These are phyloP conservation scores for Vachellia pachyceras DNA, from an alignment of 306 rosid genomes.

Conservation along the genomic window DNA sequence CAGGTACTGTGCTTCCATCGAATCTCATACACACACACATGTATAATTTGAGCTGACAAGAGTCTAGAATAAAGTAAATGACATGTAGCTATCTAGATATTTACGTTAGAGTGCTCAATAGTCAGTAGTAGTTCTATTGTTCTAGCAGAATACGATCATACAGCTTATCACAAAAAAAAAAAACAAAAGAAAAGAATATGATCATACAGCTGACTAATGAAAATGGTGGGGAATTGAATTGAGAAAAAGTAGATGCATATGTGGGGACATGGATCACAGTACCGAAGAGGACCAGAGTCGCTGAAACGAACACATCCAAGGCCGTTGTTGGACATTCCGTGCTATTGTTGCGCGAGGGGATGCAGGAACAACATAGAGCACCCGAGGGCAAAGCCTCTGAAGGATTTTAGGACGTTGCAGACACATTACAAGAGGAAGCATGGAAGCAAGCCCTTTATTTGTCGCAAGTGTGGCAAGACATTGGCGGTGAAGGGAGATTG, in stretches of 20 bases:
- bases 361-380: slow-evolving; percentile 81
- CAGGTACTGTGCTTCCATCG: slow-evolving; percentile 50
- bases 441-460: slow-evolving; percentile 63
- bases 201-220: not conserved
- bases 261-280: slow-evolving; percentile 90
- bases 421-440: slow-evolving; percentile 81
- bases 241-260: slow-evolving; percentile 66
- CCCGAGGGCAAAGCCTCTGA: slow-evolving; percentile 21
- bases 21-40: too few relatives aligned
- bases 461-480: slow-evolving; percentile 70
- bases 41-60: not conserved
- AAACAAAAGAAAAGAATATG: too few relatives aligned
- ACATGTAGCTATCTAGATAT: not conserved
- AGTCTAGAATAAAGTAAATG: not conserved
- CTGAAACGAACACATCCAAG: slow-evolving; percentile 59
- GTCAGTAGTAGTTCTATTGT: not conserved
- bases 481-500: slow-evolving; percentile 83
- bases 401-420: slow-evolving; percentile 33
- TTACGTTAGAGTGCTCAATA: not conserved
- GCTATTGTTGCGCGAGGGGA: slow-evolving; percentile 71
- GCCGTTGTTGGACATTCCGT: slow-evolving; percentile 57
- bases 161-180: too few relatives aligned
- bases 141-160: not conserved
- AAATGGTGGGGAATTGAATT: not conserved
- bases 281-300: slow-evolving; percentile 70